Evolutionary conservation across 768 basidiomycete species (phyloP), one percentile per base, ranked within the genome.

Genomic region (Trametes meyenii): DNA sequence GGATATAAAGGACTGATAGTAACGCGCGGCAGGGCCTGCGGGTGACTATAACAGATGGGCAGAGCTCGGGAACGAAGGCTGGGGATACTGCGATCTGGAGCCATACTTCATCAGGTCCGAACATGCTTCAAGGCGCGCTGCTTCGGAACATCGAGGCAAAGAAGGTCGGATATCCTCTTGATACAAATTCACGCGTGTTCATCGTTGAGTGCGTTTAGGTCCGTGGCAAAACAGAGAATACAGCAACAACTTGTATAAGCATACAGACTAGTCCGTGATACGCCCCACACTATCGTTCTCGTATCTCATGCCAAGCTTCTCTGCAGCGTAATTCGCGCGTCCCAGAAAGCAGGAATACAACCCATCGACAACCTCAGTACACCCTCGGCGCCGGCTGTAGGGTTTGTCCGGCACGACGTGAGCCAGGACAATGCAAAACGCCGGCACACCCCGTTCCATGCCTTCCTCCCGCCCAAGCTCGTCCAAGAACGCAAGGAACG

Each of bases 61-160:
- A 21, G 65, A 65, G 5, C 55, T 60, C 24, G 76, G 76, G 0
- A 61, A 71, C 19, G 50, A 67, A 19, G 76, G 76, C 0, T 79
- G 77, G 76, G 62, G 68, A 8, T 79, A 73, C 50, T 58, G 70
- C 1, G 73, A 76, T 10, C 51, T 78, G 14, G 64, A 72, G 63
- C 73, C 71, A 1, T 77, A 73, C 49, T 78, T 78, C 57, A 48
- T 59, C 12, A 78, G 73, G 60, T 74, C 75, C 0, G 72, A 79
- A 50, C 46, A 19, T 0, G 45, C 60, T 0, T 53, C 21, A 6
- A 49, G 44, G 13, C 62, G 55, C 17, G 56, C 62, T 5, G 46
- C 7, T 0, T 55, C 51, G 2, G 33, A 38, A 6, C 55, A 26
- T 39, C 29, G 62, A 46, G 58, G 43, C 14, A 67, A 50, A 42